Evolutionary conservation across 305 asterid species (phyloP).

Genomic region (Solanum chacoense): DNA sequence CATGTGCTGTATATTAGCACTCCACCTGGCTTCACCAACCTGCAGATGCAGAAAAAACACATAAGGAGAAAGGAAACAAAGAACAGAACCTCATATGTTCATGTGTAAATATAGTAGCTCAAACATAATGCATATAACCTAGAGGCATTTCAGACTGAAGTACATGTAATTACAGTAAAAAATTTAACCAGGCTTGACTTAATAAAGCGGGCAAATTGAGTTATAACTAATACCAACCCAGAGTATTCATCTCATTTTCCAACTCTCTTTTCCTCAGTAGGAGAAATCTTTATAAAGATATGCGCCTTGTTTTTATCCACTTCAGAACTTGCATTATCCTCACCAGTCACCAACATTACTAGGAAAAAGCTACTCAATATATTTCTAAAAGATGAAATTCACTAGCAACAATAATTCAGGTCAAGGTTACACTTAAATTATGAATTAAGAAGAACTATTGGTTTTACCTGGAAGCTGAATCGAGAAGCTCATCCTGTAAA

Average conservation of each 20-base stretch:
- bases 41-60: constrained; percentile 24
- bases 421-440: neutral
- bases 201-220: neutral
- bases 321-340: neutral
- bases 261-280: neutral
- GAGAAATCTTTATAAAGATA: neutral
- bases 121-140: neutral
- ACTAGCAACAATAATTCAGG: neutral
- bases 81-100: neutral
- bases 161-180: neutral
- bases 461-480: constrained; percentile 72
- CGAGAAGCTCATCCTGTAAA: constrained; percentile 77
- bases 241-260: neutral
- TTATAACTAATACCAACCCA: neutral
- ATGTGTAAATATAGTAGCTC: neutral
- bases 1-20: constrained; percentile 81
- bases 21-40: constrained; percentile 81
- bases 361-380: neutral
- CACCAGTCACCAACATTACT: neutral
- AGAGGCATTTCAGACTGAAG: neutral
- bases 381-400: neutral
- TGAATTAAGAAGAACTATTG: neutral
- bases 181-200: neutral
- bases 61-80: neutral
- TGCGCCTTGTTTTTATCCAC: neutral